Percentiles rank a stretch among this genome's conserved stretches.
Conservation (phyloP, 2,329 filamentous ascomycete species). For the Ophiocordyceps camponoti-floridani region DNA sequence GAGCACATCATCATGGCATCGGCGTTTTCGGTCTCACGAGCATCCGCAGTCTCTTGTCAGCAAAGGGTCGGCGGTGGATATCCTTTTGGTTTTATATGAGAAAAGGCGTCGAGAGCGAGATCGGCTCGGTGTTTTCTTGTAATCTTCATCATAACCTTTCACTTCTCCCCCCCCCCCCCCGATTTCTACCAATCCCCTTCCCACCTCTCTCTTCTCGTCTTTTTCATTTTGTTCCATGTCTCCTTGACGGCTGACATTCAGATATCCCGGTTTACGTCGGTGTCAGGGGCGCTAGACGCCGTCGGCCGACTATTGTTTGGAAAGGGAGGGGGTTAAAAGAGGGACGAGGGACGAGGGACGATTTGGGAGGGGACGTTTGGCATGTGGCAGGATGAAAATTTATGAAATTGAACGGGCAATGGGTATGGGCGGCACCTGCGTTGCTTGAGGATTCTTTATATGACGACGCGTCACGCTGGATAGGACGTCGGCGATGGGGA, state of each 20-base stretch:
- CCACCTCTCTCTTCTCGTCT: background rate
- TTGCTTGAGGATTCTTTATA: background rate
- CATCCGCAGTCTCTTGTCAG: background rate
- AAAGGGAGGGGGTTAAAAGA: too few relatives aligned
- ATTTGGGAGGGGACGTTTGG: background rate
- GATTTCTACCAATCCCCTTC: background rate
- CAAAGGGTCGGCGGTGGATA: background rate
- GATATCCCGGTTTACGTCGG: background rate
- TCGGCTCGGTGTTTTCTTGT: background rate
- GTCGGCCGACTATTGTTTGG: too few relatives aligned
- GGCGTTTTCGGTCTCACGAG: constrained; percentile 6
- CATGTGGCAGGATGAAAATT: background rate
- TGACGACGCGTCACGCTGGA: background rate
- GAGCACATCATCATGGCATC: constrained; percentile 9
- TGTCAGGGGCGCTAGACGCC: background rate
- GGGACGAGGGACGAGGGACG: background rate
- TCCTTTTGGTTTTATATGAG: background rate
- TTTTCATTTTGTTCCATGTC: background rate
- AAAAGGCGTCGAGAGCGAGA: background rate
- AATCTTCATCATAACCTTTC: too few relatives aligned
- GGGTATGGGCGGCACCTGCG: background rate
- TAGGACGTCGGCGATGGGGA: background rate
- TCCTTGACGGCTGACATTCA: background rate
- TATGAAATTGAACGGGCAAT: background rate
- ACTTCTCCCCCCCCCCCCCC: too few relatives aligned